phyloP scores from a whole-genome alignment of 2,329 filamentous ascomycete species.

The Pestalotiopsis sp. region DNA sequence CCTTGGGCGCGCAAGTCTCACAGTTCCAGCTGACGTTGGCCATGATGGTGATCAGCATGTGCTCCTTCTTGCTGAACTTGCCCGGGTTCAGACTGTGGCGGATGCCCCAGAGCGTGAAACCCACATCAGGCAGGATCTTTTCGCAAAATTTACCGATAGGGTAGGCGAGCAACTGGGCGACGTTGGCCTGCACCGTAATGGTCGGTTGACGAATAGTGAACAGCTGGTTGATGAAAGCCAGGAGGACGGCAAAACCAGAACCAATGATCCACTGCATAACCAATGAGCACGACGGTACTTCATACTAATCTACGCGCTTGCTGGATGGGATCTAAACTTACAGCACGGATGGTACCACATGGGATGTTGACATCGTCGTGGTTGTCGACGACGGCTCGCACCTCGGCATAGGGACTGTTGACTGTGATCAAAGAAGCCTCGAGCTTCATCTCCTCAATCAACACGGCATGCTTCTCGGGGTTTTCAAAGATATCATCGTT shows the following conservation, averaged over 20 bases:
- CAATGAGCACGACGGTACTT: background rate
- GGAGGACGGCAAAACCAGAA: constrained; percentile 49
- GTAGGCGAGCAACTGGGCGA: constrained; percentile 59
- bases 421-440: constrained; percentile 57
- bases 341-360: constrained; percentile 55
- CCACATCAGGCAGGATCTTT: constrained; percentile 51
- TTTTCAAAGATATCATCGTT: constrained; percentile 46
- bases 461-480: constrained; percentile 48
- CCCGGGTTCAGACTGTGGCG: constrained; percentile 34
- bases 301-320: background rate
- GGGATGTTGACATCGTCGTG: constrained; percentile 53
- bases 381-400: constrained; percentile 58
- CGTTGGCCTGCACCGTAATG: constrained; percentile 56
- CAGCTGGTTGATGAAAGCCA: constrained; percentile 58
- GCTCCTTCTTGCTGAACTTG: constrained; percentile 60
- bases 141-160: constrained; percentile 56
- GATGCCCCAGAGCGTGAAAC: constrained; percentile 46
- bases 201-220: constrained; percentile 59
- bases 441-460: constrained; percentile 58
- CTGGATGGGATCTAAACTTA: background rate
- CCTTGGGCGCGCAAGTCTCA: background rate
- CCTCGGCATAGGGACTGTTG: constrained; percentile 60
- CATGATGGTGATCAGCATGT: constrained; percentile 62
- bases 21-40: constrained; percentile 56
- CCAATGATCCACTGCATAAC: constrained; percentile 48